Base-by-base conservation (phyloP, 2,329 filamentous ascomycete genomes). In the Cercospora beticola region DNA sequence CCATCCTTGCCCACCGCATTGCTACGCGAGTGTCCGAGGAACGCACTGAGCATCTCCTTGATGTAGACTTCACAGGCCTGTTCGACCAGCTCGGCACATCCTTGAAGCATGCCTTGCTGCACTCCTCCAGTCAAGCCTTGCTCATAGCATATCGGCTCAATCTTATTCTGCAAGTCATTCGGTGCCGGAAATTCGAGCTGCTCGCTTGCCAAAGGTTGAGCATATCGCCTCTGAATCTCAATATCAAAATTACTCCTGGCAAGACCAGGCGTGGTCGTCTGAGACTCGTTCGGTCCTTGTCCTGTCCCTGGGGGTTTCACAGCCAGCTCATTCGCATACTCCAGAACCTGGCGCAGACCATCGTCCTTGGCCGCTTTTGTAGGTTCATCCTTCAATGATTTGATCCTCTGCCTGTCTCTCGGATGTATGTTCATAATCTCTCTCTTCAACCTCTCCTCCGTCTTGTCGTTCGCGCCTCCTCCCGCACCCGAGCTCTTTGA, bases 101-200 rank as follows among this genome's bases (percentile, higher is more conserved):
- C 83, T 80, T 66, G 84, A 72, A 60, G 82, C 14, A 73, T 62
- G 3, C 72, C 70, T 36, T 75, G 74, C 62, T 75, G 74, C 5
- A 76, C 75, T 18, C 70, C 69, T 58, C 86, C 83, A 1, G 84
- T 82, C 0, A 90, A 80, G 1, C 87, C 87, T 76, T 88, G 85
- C 77, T 89, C 88, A 77, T 89, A 89, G 77, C 87, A 89, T 68
- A 90, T 89, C 2, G 88, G 88, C 16, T 88, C 84, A 77, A 90
- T 88, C 46, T 88, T 85, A 49, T 83, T 81, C 68, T 85, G 81
- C 67, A 90, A 85, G 2, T 87, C 85, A 68, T 83, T 81, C 0
- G 84, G 78, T 59, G 87, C 86, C 7, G 88, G 88, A 68, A 90
- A 89, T 75, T 90, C 88, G 70, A 86, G 83, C 2, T 86, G 87